Percentiles rank a stretch among this genome's conserved stretches.
Evolutionary conservation across 805 yeast genomes (phyloP).

Genomic region (Yarrowia yakushimensis): DNA sequence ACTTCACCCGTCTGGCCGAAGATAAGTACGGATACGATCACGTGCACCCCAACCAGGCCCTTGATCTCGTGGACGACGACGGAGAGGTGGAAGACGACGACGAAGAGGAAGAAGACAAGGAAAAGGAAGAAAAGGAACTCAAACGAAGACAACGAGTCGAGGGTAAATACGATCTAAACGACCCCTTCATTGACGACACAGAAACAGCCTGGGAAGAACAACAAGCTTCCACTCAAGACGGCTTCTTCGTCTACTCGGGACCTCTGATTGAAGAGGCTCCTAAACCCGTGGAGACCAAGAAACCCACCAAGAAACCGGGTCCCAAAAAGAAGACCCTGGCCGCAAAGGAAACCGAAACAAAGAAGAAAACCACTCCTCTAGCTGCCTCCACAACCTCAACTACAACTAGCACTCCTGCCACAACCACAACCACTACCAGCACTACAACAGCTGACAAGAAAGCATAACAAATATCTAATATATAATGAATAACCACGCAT

Average conservation of each 20-base stretch:
- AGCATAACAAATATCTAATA: not conserved
- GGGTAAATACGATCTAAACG: conserved; percentile 87
- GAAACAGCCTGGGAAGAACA: conserved; percentile 92
- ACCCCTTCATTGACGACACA: conserved; percentile 94
- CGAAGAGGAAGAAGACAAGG: conserved; percentile 33
- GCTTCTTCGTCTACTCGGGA: conserved; percentile 93
- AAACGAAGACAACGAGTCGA: conserved; percentile 58
- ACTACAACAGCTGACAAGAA: conserved; percentile 8
- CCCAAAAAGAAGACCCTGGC: conserved; percentile 26
- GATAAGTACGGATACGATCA: conserved; percentile 79
- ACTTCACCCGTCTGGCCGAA: conserved; percentile 70
- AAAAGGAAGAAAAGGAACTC: conserved; percentile 32
- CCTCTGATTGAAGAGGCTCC: conserved; percentile 52
- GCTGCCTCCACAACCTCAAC: no score
- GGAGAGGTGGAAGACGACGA: conserved; percentile 42
- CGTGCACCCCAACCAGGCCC: conserved; percentile 57
- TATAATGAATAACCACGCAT: not conserved
- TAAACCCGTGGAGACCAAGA: conserved; percentile 35
- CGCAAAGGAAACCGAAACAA: conserved; percentile 21
- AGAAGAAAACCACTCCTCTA: conserved; percentile 9
- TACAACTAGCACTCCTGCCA: not conserved
- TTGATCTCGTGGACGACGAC: conserved; percentile 48
- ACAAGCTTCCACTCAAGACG: conserved; percentile 87
- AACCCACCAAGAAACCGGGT: conserved; percentile 22
- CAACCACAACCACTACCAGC: conserved; percentile 6